These are phyloP conservation scores for Tuber brumale DNA, from an alignment of 495 filamentous ascomycete genomes.

Conservation along the genomic window DNA sequence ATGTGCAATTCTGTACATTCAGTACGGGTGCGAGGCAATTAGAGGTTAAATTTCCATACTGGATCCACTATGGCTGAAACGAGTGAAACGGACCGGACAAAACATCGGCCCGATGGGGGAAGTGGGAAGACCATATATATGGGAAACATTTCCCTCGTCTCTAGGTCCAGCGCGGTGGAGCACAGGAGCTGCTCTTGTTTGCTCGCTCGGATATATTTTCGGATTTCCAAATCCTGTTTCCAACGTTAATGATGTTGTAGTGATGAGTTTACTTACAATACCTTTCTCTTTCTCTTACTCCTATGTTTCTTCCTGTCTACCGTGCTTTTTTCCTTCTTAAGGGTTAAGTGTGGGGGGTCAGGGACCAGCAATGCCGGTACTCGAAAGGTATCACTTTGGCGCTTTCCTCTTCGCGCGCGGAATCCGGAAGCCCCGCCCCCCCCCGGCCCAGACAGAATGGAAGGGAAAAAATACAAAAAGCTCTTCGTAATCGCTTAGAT, in stretches of 20 bases:
- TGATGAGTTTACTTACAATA: not conserved
- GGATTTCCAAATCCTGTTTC: not conserved
- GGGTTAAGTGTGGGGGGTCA: not conserved
- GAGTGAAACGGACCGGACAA: not conserved
- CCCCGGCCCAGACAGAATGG: not conserved
- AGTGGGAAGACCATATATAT: not conserved
- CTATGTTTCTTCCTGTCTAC: not conserved
- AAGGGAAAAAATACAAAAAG: not conserved
- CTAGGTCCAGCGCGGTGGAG: not conserved
- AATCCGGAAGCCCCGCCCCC: not conserved
- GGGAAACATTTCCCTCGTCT: not conserved
- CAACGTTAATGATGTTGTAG: not conserved
- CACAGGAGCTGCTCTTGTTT: not conserved
- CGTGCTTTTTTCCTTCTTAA: not conserved
- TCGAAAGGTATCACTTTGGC: not conserved
- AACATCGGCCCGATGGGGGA: not conserved
- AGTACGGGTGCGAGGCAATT: not conserved
- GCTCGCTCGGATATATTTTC: not conserved
- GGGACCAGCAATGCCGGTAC: not conserved
- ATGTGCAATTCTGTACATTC: not conserved
- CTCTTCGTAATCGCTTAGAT: not conserved
- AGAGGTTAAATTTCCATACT: not conserved
- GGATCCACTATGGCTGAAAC: not conserved
- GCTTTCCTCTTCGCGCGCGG: not conserved
- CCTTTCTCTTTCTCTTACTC: not conserved